Evolutionary conservation across 306 rosid genomes (phyloP).

Genomic region (Quercus agrifolia): DNA sequence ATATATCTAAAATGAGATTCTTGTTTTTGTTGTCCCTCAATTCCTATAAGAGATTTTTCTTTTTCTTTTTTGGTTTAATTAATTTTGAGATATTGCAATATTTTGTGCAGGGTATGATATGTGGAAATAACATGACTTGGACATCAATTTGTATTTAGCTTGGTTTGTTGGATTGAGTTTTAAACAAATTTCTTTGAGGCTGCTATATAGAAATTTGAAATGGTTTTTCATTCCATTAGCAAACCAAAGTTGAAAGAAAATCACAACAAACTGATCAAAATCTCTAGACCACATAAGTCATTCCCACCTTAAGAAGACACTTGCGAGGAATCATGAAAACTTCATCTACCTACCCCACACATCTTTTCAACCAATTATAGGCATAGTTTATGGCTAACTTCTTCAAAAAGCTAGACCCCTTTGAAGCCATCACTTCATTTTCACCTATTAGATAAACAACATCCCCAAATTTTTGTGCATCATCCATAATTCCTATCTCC

Average conservation of each 20-base stretch:
- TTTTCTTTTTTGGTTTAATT: neutral
- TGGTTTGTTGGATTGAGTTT: too few species aligned
- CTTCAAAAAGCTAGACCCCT: slow-evolving; percentile 29
- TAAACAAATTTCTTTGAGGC: too few species aligned
- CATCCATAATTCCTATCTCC: slow-evolving; percentile 40
- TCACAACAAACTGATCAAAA: neutral
- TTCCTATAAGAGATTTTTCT: neutral
- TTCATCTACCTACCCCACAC: slow-evolving; percentile 49
- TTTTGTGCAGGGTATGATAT: neutral
- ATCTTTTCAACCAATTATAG: slow-evolving; percentile 49
- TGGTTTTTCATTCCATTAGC: too few species aligned
- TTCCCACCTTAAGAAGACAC: slow-evolving; percentile 65
- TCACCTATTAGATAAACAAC: slow-evolving; percentile 70
- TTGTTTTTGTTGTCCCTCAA: too few species aligned
- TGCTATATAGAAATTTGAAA: neutral
- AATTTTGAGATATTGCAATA: neutral
- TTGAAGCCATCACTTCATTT: slow-evolving; percentile 52
- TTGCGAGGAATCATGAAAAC: slow-evolving; percentile 58
- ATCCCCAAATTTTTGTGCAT: slow-evolving; percentile 35
- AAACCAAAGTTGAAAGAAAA: too few species aligned
- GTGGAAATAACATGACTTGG: neutral
- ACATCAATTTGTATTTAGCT: too few species aligned
- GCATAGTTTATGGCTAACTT: slow-evolving; percentile 52
- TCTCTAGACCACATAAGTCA: slow-evolving; percentile 55
- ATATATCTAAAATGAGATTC: too few species aligned